These are phyloP conservation scores for Simplicillium aogashimaense DNA, from an alignment of 2,329 filamentous ascomycete species.

Conservation along the genomic window DNA sequence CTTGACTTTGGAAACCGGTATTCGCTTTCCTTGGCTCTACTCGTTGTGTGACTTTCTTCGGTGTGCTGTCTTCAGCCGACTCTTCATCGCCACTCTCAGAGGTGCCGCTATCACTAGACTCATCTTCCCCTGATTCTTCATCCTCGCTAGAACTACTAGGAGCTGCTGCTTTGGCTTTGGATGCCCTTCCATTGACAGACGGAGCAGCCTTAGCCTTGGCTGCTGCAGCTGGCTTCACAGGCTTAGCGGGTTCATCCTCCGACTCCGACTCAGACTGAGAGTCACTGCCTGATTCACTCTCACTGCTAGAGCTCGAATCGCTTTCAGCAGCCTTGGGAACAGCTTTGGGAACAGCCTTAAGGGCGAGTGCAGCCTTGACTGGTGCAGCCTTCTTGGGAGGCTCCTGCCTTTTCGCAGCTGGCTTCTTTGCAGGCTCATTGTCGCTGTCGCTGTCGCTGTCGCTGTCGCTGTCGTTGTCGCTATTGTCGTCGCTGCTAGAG, in stretches of 20 bases:
- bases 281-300: slow-evolving; percentile 8
- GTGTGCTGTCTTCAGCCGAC: slow-evolving; percentile 21
- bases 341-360: neutral
- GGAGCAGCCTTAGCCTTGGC: slow-evolving; percentile 8
- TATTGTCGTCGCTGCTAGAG: slow-evolving; percentile 16
- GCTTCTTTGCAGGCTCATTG: slow-evolving; percentile 10
- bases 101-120: neutral
- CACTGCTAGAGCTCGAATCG: too few species aligned
- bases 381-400: slow-evolving; percentile 8
- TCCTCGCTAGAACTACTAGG: slow-evolving; percentile 12
- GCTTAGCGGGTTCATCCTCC: neutral
- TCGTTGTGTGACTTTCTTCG: slow-evolving; percentile 23
- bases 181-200: slow-evolving; percentile 8
- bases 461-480: slow-evolving; percentile 10
- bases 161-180: slow-evolving; percentile 7
- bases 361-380: slow-evolving; percentile 1
- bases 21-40: neutral
- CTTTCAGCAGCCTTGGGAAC: too few species aligned
- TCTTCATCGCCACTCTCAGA: slow-evolving; percentile 14
- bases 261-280: slow-evolving; percentile 15
- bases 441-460: slow-evolving; percentile 19
- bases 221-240: slow-evolving; percentile 9
- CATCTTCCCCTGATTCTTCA: slow-evolving; percentile 3
- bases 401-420: slow-evolving; percentile 7
- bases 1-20: neutral